Conservation (phyloP, 2,329 filamentous ascomycete species). For the Alternaria sp. region DNA sequence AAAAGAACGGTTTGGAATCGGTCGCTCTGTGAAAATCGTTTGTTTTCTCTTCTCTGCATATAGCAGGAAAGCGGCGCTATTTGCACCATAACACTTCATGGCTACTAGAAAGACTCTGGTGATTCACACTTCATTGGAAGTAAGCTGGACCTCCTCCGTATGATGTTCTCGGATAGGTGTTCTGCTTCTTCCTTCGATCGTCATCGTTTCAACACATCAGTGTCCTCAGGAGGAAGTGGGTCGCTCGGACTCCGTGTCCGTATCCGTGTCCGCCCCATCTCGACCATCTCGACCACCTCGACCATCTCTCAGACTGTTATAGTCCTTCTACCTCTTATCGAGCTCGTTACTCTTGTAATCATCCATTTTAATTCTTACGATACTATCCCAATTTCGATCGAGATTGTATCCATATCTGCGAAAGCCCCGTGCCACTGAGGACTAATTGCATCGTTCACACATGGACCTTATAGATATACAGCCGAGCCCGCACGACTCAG, state of each 20-base stretch:
- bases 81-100: not conserved
- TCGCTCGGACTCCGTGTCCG: not conserved
- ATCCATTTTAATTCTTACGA: not conserved
- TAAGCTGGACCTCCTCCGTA: not conserved
- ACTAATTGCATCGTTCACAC: not conserved
- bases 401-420: not conserved
- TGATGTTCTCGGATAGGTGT: rapidly evolving
- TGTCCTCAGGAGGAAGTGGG: not conserved
- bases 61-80: not conserved
- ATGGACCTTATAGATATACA: not conserved
- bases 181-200: not conserved
- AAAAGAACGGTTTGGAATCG: not conserved
- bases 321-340: not conserved
- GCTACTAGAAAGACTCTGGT: not conserved
- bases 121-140: not conserved
- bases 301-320: not conserved
- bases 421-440: not conserved
- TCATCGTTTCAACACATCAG: not conserved
- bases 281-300: no score
- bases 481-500: not conserved
- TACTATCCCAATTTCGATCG: not conserved
- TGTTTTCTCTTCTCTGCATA: not conserved
- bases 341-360: not conserved
- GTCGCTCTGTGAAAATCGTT: not conserved
- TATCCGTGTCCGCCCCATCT: not conserved